Conservation (phyloP, 805 yeast genomes). For the Pichia californica region DNA sequence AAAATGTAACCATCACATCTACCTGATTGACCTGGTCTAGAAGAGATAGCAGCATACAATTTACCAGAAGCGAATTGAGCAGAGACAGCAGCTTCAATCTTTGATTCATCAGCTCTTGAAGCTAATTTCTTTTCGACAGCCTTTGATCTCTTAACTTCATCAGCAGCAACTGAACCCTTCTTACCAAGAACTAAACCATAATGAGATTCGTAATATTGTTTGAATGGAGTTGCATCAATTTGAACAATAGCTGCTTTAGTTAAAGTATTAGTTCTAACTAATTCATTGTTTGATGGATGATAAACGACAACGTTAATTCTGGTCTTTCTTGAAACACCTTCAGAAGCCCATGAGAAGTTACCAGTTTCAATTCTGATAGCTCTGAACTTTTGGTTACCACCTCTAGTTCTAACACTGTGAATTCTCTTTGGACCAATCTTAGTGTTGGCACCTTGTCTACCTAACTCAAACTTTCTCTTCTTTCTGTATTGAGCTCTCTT, state of each 20-base stretch:
- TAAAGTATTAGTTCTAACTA: conserved; percentile 99
- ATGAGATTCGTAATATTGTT: conserved; percentile 98
- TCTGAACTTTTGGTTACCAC: conserved; percentile 99
- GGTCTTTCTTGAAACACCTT: conserved; percentile 98
- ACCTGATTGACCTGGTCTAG: conserved; percentile 99
- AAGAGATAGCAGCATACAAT: conserved; percentile 96
- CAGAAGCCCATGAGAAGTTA: conserved; percentile 99
- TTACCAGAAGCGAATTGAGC: conserved; percentile 98
- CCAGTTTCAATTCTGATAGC: conserved; percentile 98
- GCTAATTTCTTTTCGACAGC: conserved; percentile 89
- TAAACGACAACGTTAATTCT: conserved; percentile 96
- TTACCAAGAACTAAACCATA: conserved; percentile 93
- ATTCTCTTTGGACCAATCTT: conserved; percentile 98
- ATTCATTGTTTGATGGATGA: conserved; percentile 99
- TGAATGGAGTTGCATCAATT: conserved; percentile 99
- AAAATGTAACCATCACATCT: conserved; percentile 99
- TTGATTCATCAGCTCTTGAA: conserved; percentile 78
- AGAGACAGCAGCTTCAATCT: conserved; percentile 86
- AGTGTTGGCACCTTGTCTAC: conserved; percentile 99
- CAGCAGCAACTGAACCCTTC: conserved; percentile 53
- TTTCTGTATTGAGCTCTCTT: conserved; percentile 99
- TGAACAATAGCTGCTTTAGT: conserved; percentile 99
- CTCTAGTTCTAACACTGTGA: conserved; percentile 99
- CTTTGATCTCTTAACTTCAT: conserved; percentile 60
- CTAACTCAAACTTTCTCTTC: conserved; percentile 99